Percentiles rank a stretch among this genome's conserved stretches.
Conservation (phyloP, 345 rosid species). For the Erucastrum elatum region DNA sequence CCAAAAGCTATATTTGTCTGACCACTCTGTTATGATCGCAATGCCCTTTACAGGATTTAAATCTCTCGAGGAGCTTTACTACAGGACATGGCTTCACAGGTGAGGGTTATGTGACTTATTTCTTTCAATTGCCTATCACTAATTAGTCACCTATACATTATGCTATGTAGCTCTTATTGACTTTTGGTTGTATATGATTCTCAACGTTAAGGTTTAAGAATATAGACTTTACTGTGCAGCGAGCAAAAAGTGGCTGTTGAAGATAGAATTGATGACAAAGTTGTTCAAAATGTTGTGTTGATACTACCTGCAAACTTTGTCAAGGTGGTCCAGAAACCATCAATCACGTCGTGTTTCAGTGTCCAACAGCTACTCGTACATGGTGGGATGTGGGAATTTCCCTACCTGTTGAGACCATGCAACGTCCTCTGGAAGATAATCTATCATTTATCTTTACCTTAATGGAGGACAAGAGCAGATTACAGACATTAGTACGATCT, state of each 20-base stretch:
- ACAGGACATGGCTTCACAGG: conserved; percentile 92
- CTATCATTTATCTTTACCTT: too few relatives aligned
- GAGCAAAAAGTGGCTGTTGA: conserved; percentile 79
- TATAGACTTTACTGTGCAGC: conserved; percentile 41
- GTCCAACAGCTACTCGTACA: too few relatives aligned
- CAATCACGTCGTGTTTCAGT: too few relatives aligned
- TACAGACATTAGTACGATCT: too few relatives aligned
- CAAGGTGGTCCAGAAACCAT: too few relatives aligned
- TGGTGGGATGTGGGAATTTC: too few relatives aligned
- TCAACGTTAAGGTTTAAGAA: background rate
- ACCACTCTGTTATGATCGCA: background rate
- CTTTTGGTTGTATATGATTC: background rate
- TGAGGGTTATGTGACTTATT: conserved; percentile 23
- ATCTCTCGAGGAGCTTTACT: conserved; percentile 77
- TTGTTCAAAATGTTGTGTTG: conserved; percentile 54
- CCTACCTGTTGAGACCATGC: too few relatives aligned
- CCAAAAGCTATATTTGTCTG: background rate
- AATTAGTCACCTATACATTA: background rate
- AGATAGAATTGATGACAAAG: conserved; percentile 52
- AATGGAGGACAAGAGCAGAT: too few relatives aligned
- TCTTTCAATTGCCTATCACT: background rate
- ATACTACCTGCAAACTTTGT: too few relatives aligned
- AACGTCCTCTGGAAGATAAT: too few relatives aligned
- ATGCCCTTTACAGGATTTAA: conserved; percentile 59
- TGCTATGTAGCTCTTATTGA: background rate